A percentile compares a stretch with the other conserved stretches of the same genome.
Evolutionary conservation across 805 yeast species (phyloP).

Genomic region (Myxozyma lipomycoides): DNA sequence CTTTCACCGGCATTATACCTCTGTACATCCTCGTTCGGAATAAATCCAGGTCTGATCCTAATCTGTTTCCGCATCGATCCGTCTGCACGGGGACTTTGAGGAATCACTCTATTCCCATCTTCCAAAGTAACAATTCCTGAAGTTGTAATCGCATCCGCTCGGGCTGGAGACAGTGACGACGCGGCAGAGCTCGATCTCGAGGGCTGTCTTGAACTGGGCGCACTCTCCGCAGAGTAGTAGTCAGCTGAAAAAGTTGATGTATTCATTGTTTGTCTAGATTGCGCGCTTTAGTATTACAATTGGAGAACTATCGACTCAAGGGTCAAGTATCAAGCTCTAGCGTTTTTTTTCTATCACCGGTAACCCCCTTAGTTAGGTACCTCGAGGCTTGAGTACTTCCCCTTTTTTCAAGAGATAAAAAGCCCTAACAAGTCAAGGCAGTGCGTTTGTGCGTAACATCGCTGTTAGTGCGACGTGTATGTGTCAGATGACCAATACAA

Average conservation of each 20-base stretch:
- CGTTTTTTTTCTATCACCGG: too few species aligned
- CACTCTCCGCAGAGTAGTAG: background rate
- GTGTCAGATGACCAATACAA: too few species aligned
- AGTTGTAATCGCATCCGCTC: background rate
- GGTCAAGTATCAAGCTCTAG: too few species aligned
- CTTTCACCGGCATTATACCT: constrained; percentile 24
- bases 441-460: too few species aligned
- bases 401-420: too few species aligned
- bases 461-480: too few species aligned
- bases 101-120: constrained; percentile 19
- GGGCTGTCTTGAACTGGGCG: background rate
- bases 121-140: constrained; percentile 18
- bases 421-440: too few species aligned
- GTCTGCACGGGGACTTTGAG: constrained; percentile 33
- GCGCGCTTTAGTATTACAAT: too few species aligned
- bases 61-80: constrained; percentile 33
- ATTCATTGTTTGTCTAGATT: background rate
- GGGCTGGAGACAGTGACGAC: background rate
- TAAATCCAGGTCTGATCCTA: constrained; percentile 33
- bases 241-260: background rate
- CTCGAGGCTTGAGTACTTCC: too few species aligned
- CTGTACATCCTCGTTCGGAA: constrained; percentile 33
- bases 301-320: too few species aligned
- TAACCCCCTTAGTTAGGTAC: too few species aligned
- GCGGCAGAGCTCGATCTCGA: background rate